Evolutionary conservation across 306 rosid genomes (phyloP).

Genomic region (Neltuma alba): DNA sequence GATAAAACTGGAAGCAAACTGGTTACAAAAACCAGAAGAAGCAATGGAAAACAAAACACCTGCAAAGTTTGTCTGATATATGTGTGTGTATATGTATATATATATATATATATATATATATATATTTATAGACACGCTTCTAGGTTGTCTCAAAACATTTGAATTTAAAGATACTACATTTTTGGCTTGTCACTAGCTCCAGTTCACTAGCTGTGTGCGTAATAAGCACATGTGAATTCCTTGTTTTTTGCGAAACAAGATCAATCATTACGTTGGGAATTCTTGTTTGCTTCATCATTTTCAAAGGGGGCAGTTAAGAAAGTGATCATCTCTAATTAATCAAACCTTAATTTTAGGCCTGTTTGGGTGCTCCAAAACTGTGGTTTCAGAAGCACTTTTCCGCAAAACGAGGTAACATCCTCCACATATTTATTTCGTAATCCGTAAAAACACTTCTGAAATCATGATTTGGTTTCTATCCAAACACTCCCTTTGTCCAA

Average conservation of each 20-base stretch:
- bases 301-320: constrained; percentile 98
- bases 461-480: too few species aligned
- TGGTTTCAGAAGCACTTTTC: too few species aligned
- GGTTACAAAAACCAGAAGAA: constrained; percentile 43
- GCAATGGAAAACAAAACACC: constrained; percentile 40
- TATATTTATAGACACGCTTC: neutral
- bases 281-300: constrained; percentile 82
- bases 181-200: constrained; percentile 34
- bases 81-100: neutral
- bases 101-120: too few species aligned
- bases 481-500: too few species aligned
- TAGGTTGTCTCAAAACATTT: constrained; percentile 55
- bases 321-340: constrained; percentile 37
- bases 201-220: constrained; percentile 24
- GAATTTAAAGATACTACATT: constrained; percentile 46
- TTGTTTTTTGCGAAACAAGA: constrained; percentile 71
- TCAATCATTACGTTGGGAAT: constrained; percentile 45
- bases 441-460: too few species aligned
- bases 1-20: neutral
- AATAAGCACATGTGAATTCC: constrained; percentile 79
- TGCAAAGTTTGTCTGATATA: constrained; percentile 43
- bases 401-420: too few species aligned
- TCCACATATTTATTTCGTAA: too few species aligned
- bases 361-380: too few species aligned
- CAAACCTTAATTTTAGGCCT: constrained; percentile 30